These are phyloP conservation scores for Ganoderma lucidum DNA, from an alignment of 1,284 basidiomycete genomes.

Conservation along the genomic window DNA sequence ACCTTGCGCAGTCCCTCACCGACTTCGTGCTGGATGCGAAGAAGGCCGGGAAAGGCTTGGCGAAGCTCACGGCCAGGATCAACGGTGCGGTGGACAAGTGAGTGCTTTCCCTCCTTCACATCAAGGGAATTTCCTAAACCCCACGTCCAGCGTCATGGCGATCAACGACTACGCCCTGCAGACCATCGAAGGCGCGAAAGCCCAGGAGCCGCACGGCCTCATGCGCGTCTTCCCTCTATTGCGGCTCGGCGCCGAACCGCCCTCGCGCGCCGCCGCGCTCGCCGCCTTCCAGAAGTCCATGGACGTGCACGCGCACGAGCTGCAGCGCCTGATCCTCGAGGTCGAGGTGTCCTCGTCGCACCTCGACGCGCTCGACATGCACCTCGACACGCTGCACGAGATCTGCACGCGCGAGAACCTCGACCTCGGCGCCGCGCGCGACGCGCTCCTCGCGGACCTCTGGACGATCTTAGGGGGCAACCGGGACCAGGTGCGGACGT, in stretches of 20 bases:
- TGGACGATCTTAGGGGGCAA: slow-evolving; percentile 77
- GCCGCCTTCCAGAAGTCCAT: slow-evolving; percentile 67
- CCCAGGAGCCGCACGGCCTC: slow-evolving; percentile 47
- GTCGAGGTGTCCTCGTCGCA: slow-evolving; percentile 61
- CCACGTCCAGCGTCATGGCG: slow-evolving; percentile 62
- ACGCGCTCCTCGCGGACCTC: slow-evolving; percentile 65
- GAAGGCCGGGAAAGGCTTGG: slow-evolving; percentile 62
- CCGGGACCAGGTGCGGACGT: slow-evolving; percentile 50
- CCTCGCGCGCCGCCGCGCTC: slow-evolving; percentile 53
- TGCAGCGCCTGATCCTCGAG: slow-evolving; percentile 66
- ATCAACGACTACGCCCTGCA: slow-evolving; percentile 73
- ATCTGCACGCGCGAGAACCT: slow-evolving; percentile 64
- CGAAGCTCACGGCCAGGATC: slow-evolving; percentile 66
- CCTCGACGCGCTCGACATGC: slow-evolving; percentile 67
- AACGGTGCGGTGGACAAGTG: slow-evolving; percentile 75
- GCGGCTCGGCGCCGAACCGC: slow-evolving; percentile 50
- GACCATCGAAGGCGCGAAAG: slow-evolving; percentile 60
- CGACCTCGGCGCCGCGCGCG: slow-evolving; percentile 50
- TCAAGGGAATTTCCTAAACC: no score
- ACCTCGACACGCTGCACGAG: slow-evolving; percentile 62
- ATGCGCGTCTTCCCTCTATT: slow-evolving; percentile 48
- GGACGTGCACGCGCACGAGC: slow-evolving; percentile 59
- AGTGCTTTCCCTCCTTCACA: slow-evolving; percentile 37
- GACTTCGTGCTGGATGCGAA: slow-evolving; percentile 68
- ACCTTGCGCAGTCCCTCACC: slow-evolving; percentile 56